These are phyloP conservation scores for Pythium graminicola DNA, from an alignment of 352 stramenopile genomes.

Conservation along the genomic window DNA sequence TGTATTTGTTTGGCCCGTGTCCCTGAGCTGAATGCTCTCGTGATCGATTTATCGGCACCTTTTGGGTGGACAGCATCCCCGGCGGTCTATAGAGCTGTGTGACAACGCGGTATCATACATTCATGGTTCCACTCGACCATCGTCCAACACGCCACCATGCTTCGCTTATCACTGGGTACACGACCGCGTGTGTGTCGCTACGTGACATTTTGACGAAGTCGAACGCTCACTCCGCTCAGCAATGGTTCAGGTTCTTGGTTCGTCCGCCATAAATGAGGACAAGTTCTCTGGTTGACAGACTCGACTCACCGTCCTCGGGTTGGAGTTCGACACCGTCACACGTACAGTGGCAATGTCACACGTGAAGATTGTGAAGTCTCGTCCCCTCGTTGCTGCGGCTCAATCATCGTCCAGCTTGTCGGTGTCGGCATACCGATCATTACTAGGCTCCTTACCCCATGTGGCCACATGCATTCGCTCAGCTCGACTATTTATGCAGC, in stretches of 20 bases:
- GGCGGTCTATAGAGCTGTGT: constrained; percentile 7
- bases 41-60: constrained; percentile 8
- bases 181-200: constrained; percentile 23
- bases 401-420: neutral
- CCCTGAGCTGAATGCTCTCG: constrained; percentile 17
- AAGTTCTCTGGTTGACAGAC: constrained; percentile 17
- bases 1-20: too few relatives aligned
- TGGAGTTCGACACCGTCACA: constrained; percentile 13
- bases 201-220: neutral
- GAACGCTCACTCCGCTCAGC: constrained; percentile 10
- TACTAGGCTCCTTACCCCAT: constrained; percentile 1
- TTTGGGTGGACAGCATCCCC: constrained; percentile 21
- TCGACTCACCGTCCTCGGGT: constrained; percentile 11
- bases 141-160: neutral
- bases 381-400: neutral
- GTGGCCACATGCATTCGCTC: neutral
- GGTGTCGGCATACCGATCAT: constrained; percentile 5
- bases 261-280: constrained; percentile 18
- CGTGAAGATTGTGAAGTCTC: constrained; percentile 15
- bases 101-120: constrained; percentile 15
- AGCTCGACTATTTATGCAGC: neutral
- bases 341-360: constrained; percentile 15
- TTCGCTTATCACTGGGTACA: constrained; percentile 24
- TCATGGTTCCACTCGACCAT: neutral
- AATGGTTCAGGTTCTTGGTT: constrained; percentile 10